Evolutionary conservation across 495 filamentous ascomycete species (phyloP), one percentile per base, ranked within the genome.

Genomic region (Cetradonia linearis): DNA sequence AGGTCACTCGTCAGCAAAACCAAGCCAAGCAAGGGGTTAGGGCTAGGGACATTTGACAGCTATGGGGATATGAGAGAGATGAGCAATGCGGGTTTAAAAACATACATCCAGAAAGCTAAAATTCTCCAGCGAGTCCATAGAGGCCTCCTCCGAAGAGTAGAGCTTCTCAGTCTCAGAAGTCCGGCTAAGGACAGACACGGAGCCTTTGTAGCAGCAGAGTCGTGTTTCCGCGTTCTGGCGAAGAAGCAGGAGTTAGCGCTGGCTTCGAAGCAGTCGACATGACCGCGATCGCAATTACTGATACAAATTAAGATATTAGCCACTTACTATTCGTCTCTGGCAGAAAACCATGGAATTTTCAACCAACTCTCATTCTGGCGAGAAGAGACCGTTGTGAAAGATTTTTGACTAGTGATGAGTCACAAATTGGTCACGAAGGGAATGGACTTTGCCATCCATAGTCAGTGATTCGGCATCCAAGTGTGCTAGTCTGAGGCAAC

Each of bases 391-490:
- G 28, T 57, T 57, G 31, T 57, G 46, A 46, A 46, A 20, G 0
- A 46, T n/a, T 46, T 46, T 20, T 25, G 42, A 46, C 42, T 20
- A 46, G 20, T 46, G 42, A 46, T 46, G 42, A 20, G 42, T 50
- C 16, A 28, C 48, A 7, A 50, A 50, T 50, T 28, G 48, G 6
- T 31, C 28, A 18, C 14, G 23, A 30, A 96, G 78, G 63, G 82
- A 77, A 55, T 91, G 86, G 61, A 97, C 87, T 71, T 89, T 82
- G 72, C 83, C 76, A 73, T 96, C 93, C 70, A 96, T 76, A 30
- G 86, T 83, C 42, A 96, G 81, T 69, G 88, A 89, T 78, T 95
- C 88, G 61, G 91, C 76, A 67, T 94, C 88, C 37, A 68, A 34
- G 47, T 69, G 67, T n/a, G 67, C 66, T 27, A 52, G 37, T 23